Evolutionary conservation across 306 rosid species (phyloP), one percentile per base, ranked within the genome.

Genomic region (Casuarina equisetifolia): DNA sequence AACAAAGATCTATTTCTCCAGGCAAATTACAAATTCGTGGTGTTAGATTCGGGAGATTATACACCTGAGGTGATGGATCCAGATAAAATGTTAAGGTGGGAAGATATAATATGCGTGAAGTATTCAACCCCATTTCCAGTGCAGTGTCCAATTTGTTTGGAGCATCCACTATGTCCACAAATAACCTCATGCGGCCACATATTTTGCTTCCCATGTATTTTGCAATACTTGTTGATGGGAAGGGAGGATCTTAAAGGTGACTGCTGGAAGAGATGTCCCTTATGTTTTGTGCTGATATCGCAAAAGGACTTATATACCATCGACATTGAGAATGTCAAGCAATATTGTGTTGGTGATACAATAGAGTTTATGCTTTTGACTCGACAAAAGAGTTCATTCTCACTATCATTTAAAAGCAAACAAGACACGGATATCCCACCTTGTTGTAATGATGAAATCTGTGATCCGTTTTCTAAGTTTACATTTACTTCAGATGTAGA

Each of bases 141-240:
- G 63, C 97, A 88, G 81, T 95, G 98, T 85, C 98, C 98, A 75
- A 92, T 95, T 84, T 95, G 98, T 89, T 88, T 95, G 83, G 98
- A 95, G 75, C 79, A 81, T 83, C 98, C 98, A 39, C 82, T 92
- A 42, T 95, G 98, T 74, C 90, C 98, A 5, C 98, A 95, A 82
- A 92, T 95, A 82, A 92, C 98, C 78, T 89, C 98, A 6, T 95
- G 98, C 49, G 98, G 98, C 45, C 98, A 95, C 80, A 88, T 95
- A 35, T 95, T 92, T 79, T 95, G 98, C 86, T 95, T 92, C 86
- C 97, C 97, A 4, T 95, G 98, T 78, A 89, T 95, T 79, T 84
- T 95, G 38, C 94, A 88, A 62, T 92, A 95, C 85, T 80, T 95
- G 80, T 70, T 89, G 46, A 82, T 92, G 96, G 98, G 98, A 44